Evolutionary conservation across 768 basidiomycete species (phyloP).

Genomic region (Psilocybe subaeruginosa): DNA sequence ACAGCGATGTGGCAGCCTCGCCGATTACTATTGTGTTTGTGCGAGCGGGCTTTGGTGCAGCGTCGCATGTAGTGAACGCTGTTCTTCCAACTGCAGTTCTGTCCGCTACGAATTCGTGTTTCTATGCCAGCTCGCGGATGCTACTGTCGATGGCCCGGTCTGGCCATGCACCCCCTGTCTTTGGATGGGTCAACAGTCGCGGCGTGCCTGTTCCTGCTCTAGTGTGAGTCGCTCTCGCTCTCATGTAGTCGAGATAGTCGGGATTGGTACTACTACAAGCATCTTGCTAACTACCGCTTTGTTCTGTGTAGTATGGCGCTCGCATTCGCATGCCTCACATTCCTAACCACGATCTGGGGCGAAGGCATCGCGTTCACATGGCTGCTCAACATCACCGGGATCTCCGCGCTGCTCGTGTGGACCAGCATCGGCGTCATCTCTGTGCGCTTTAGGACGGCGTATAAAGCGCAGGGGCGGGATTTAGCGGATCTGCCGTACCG

Average conservation of each 20-base stretch:
- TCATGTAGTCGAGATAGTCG: slow-evolving; percentile 15
- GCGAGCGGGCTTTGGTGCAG: slow-evolving; percentile 64
- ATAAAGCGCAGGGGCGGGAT: slow-evolving; percentile 51
- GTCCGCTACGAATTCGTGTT: slow-evolving; percentile 67
- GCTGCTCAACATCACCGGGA: slow-evolving; percentile 67
- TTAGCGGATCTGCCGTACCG: slow-evolving; percentile 60
- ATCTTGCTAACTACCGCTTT: no score
- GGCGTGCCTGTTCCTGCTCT: slow-evolving; percentile 66
- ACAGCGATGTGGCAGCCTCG: slow-evolving; percentile 55
- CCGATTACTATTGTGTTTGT: slow-evolving; percentile 68
- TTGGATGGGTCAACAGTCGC: slow-evolving; percentile 64
- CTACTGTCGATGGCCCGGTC: slow-evolving; percentile 61
- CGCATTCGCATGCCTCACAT: slow-evolving; percentile 50
- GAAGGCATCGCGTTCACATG: slow-evolving; percentile 56
- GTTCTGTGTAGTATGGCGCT: slow-evolving; percentile 42
- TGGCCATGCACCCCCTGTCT: slow-evolving; percentile 67
- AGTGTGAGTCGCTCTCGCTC: slow-evolving; percentile 38
- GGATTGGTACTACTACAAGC: neutral
- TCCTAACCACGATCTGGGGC: slow-evolving; percentile 62
- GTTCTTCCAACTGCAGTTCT: slow-evolving; percentile 68
- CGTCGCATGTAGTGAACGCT: slow-evolving; percentile 65
- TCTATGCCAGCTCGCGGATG: slow-evolving; percentile 69
- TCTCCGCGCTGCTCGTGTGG: slow-evolving; percentile 72
- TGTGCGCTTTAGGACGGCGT: slow-evolving; percentile 66
- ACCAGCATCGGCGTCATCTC: slow-evolving; percentile 57